phyloP scores from a whole-genome alignment of 2,329 filamentous ascomycete species.

The Malbranchea zuffiana region DNA sequence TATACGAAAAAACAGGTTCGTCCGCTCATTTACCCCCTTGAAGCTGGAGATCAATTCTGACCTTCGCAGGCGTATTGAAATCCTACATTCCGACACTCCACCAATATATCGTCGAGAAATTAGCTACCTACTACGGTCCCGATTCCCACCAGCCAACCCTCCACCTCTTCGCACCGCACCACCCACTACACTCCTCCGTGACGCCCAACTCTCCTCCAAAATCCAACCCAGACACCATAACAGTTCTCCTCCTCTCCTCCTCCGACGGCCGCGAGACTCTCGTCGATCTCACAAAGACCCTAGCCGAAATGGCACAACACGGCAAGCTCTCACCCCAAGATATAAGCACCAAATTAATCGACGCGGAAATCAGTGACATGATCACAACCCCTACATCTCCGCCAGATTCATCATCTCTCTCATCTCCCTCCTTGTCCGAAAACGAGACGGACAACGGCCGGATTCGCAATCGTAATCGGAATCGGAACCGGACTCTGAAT shows the following conservation, averaged over 20 bases:
- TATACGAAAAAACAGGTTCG: slow-evolving; percentile 86
- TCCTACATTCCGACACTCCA: slow-evolving; percentile 78
- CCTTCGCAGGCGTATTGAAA: slow-evolving; percentile 66
- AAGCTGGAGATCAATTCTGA: neutral
- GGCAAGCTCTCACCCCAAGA: slow-evolving; percentile 71
- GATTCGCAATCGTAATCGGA: slow-evolving; percentile 10
- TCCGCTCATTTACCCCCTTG: neutral
- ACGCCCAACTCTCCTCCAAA: slow-evolving; percentile 15
- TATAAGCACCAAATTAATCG: slow-evolving; percentile 74
- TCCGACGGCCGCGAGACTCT: slow-evolving; percentile 88
- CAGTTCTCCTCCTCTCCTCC: slow-evolving; percentile 68
- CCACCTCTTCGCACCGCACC: slow-evolving; percentile 60
- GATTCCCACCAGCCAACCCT: slow-evolving; percentile 54
- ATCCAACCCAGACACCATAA: slow-evolving; percentile 32
- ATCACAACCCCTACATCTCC: slow-evolving; percentile 17
- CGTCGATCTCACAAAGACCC: slow-evolving; percentile 86
- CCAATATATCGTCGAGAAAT: slow-evolving; percentile 63
- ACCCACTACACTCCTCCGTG: slow-evolving; percentile 34
- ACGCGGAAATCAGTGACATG: slow-evolving; percentile 67
- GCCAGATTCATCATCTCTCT: neutral
- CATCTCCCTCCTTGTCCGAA: slow-evolving; percentile 23
- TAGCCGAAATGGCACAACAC: slow-evolving; percentile 89
- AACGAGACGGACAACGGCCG: slow-evolving; percentile 10
- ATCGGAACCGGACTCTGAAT: slow-evolving; percentile 9
- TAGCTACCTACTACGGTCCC: slow-evolving; percentile 77